phyloP scores from a whole-genome alignment of 2,329 filamentous ascomycete species.

The Thielaviopsis populi region DNA sequence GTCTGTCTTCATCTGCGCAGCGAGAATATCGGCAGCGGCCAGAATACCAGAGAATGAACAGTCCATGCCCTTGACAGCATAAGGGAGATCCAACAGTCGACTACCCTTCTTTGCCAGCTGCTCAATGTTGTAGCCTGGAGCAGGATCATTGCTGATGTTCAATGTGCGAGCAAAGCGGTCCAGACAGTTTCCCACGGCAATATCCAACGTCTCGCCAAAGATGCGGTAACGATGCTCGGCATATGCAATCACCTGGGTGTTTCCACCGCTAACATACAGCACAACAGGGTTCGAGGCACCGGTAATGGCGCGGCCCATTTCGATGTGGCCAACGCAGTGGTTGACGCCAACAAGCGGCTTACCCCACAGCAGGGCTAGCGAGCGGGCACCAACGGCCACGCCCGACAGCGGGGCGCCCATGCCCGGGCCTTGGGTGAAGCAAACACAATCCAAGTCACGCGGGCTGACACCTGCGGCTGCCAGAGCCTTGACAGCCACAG shows the following conservation, averaged over 20 bases:
- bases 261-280: conserved; percentile 87
- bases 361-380: conserved; percentile 67
- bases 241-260: conserved; percentile 97
- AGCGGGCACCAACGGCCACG: conserved; percentile 73
- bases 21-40: conserved; percentile 65
- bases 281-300: conserved; percentile 84
- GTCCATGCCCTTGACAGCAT: conserved; percentile 97
- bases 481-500: conserved; percentile 66
- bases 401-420: conserved; percentile 89
- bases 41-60: conserved; percentile 91
- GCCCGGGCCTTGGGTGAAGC: conserved; percentile 87
- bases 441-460: conserved; percentile 71
- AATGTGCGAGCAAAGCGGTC: conserved; percentile 90
- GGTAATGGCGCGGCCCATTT: conserved; percentile 93
- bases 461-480: conserved; percentile 47
- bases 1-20: conserved; percentile 44
- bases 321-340: conserved; percentile 96
- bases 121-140: conserved; percentile 96
- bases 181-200: conserved; percentile 93
- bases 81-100: conserved; percentile 72
- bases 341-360: conserved; percentile 90
- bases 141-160: conserved; percentile 85
- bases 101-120: conserved; percentile 66
- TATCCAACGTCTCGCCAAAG: conserved; percentile 94
- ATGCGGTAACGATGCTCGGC: conserved; percentile 89